phyloP scores from a whole-genome alignment of 2,329 filamentous ascomycete species.

The Lasiodiplodia theobromae region DNA sequence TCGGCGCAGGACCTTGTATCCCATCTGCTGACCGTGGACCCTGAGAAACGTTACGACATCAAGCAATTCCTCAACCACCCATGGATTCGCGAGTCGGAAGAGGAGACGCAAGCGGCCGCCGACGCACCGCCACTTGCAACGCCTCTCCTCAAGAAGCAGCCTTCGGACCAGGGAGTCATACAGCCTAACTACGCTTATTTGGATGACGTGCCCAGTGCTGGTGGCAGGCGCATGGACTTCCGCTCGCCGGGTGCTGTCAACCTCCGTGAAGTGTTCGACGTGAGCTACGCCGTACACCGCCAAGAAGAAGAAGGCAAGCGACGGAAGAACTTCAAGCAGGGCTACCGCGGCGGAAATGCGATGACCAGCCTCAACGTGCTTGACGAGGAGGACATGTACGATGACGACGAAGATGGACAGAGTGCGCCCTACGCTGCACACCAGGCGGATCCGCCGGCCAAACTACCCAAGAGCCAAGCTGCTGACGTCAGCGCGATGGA shows the following conservation, averaged over 20 bases:
- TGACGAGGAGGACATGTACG: slow-evolving; percentile 69
- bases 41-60: slow-evolving; percentile 93
- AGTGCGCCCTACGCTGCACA: slow-evolving; percentile 61
- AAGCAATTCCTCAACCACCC: slow-evolving; percentile 92
- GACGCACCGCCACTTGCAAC: slow-evolving; percentile 77
- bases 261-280: slow-evolving; percentile 95
- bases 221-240: slow-evolving; percentile 79
- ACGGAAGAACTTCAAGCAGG: slow-evolving; percentile 80
- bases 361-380: slow-evolving; percentile 71
- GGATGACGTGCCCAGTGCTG: slow-evolving; percentile 65
- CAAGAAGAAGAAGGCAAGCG: slow-evolving; percentile 96
- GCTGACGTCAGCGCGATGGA: slow-evolving; percentile 77
- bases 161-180: slow-evolving; percentile 36
- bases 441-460: slow-evolving; percentile 60
- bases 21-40: slow-evolving; percentile 92
- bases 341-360: slow-evolving; percentile 68
- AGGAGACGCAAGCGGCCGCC: slow-evolving; percentile 70
- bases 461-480: slow-evolving; percentile 71
- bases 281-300: slow-evolving; percentile 95
- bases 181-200: slow-evolving; percentile 61
- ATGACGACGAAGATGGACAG: slow-evolving; percentile 72
- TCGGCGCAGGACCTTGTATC: slow-evolving; percentile 92
- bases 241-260: slow-evolving; percentile 94
- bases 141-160: slow-evolving; percentile 65
- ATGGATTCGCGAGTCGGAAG: slow-evolving; percentile 80